These are phyloP conservation scores for Citrus maxima DNA, from an alignment of 345 rosid species.

Conservation along the genomic window DNA sequence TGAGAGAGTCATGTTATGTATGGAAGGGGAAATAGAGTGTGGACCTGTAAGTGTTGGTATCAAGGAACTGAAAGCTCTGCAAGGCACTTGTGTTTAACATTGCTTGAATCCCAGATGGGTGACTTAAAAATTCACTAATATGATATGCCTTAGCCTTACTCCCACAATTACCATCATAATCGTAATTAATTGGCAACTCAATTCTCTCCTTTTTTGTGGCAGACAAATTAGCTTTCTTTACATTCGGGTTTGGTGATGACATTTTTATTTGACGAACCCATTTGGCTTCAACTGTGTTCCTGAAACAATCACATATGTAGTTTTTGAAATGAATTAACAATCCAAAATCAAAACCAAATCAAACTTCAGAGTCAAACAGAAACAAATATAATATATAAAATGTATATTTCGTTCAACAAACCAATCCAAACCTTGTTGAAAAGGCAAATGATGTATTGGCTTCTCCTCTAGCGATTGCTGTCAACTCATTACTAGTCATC, in stretches of 20 bases:
- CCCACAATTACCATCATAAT: constrained; percentile 14
- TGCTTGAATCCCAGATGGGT: constrained; percentile 69
- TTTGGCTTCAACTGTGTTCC: constrained; percentile 10
- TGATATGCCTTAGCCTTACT: constrained; percentile 32
- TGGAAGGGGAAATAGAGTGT: not conserved
- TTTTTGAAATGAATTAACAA: too few species aligned
- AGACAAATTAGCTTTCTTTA: constrained; percentile 61
- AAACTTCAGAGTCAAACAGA: too few species aligned
- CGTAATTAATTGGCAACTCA: constrained; percentile 31
- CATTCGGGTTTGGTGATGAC: constrained; percentile 15
- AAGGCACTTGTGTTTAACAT: constrained; percentile 63
- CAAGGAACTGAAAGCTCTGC: constrained; percentile 52
- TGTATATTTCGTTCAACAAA: too few species aligned
- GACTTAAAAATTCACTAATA: constrained; percentile 56
- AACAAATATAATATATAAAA: too few species aligned
- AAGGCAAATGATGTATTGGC: too few species aligned
- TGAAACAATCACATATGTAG: not conserved
- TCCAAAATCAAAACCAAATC: too few species aligned
- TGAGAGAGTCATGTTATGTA: not conserved
- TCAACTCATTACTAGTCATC: too few species aligned
- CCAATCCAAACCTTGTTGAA: too few species aligned
- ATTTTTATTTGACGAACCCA: not conserved
- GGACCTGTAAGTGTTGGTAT: constrained; percentile 62
- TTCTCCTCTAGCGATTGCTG: too few species aligned
- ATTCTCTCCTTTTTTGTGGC: constrained; percentile 62